Evolutionary conservation across 495 filamentous ascomycete genomes (phyloP).

Genomic region (Lasiosphaeria hispida): DNA sequence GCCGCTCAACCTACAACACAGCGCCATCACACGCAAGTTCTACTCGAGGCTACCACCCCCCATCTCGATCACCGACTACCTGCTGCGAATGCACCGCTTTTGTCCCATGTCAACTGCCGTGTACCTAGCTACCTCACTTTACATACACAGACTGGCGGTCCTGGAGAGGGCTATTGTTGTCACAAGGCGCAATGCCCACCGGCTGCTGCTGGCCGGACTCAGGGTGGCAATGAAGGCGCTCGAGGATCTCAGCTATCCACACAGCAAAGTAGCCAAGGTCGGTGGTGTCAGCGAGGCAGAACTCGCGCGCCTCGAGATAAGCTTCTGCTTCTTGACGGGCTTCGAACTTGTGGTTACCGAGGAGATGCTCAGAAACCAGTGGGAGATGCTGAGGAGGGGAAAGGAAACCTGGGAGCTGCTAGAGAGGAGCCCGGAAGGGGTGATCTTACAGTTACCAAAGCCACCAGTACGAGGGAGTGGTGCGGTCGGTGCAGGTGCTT

Average conservation of each 20-base stretch:
- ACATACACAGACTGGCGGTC: conserved; percentile 77
- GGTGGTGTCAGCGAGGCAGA: conserved; percentile 82
- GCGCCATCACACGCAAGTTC: conserved; percentile 83
- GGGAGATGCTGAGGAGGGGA: conserved; percentile 45
- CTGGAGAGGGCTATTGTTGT: conserved; percentile 70
- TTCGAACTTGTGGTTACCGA: conserved; percentile 75
- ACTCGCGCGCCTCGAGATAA: conserved; percentile 80
- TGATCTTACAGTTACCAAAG: conserved; percentile 11
- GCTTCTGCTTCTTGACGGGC: conserved; percentile 80
- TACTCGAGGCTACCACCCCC: conserved; percentile 82
- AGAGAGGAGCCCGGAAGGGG: background rate
- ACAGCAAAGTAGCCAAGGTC: conserved; percentile 79
- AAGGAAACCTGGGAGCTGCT: conserved; percentile 26
- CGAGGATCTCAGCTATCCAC: conserved; percentile 84
- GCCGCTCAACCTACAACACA: conserved; percentile 65
- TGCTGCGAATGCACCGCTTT: conserved; percentile 79
- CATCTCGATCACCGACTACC: conserved; percentile 79
- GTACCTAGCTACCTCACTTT: conserved; percentile 88
- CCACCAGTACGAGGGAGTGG: conserved; percentile 5
- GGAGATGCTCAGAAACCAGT: conserved; percentile 57
- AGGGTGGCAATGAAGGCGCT: conserved; percentile 88
- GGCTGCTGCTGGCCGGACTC: conserved; percentile 78
- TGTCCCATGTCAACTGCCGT: conserved; percentile 97
- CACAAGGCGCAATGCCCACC: conserved; percentile 80
- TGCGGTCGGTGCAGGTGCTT: too few species aligned